Evolutionary conservation across 1,284 basidiomycete species (phyloP), one percentile per base, ranked within the genome.

Genomic region (Puccinia brachypodii): DNA sequence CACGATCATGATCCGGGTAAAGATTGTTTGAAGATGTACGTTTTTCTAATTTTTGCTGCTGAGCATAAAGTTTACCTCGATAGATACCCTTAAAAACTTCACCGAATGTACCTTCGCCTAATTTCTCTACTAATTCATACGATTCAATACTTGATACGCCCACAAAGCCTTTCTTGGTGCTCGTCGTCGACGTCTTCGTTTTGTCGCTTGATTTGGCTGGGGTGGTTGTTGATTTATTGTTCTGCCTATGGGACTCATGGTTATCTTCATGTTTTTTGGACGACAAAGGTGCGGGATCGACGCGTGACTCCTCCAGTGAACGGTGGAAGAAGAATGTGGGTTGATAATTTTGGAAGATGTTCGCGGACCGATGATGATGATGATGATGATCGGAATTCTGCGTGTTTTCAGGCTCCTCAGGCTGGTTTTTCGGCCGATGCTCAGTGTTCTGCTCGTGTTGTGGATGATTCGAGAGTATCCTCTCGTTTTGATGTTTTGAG

Each of bases 91-190:
- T 85, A 75, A 86, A 86, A 1, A 88, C 88, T 73, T 87, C 86
- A 19, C 95, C 95, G 86, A 97, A 98, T 11, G 96, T 98, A 9
- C 95, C 95, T 87, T 97, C 95, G 60, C 95, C 95, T 36, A 98
- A 88, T 87, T 96, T 96, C 11, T 91, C 92, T 44, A 92, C 91
- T 14, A 92, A 88, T 79, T 92, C 90, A 86, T 96, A 97, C 83
- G 93, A 92, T n/a, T 88, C 88, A 83, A 95, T 90, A 68, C 88
- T 88, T 2, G 94, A 93, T 84, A 92, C 93, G 0, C 95, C 95
- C 25, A 89, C 87, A 84, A 97, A 94, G 2, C 87, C 87, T 82
- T 90, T 90, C 2, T 64, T 80, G 36, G 64, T 60, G 36, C n/a
- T n/a, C n/a, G n/a, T n/a, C n/a, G 22, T 9, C 11, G 47, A 9